A percentile compares a stretch with the other conserved stretches of the same genome.
Evolutionary conservation across 768 basidiomycete species (phyloP).

Genomic region (Pisolithus microcarpus): DNA sequence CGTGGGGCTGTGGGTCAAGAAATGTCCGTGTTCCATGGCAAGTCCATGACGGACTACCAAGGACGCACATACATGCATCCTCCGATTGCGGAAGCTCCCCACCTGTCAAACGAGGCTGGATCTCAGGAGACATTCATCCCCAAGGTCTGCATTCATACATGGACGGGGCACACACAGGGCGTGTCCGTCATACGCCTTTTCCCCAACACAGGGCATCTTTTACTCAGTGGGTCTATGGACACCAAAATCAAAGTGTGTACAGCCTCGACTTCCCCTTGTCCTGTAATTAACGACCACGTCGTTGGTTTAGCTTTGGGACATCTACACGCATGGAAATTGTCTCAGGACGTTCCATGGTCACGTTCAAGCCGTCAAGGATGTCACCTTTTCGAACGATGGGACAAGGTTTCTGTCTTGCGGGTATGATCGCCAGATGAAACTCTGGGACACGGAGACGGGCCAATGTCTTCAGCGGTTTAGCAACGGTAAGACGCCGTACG

Average conservation of each 20-base stretch:
- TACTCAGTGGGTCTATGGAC: slow-evolving; percentile 95
- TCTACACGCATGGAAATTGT: slow-evolving; percentile 95
- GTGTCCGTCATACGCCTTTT: slow-evolving; percentile 92
- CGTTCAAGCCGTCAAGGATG: slow-evolving; percentile 91
- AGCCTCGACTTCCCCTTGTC: not conserved
- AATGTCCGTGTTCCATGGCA: slow-evolving; percentile 93
- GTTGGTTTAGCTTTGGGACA: slow-evolving; percentile 80
- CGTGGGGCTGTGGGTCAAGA: slow-evolving; percentile 81
- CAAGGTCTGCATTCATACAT: slow-evolving; percentile 92
- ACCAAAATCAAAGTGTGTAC: slow-evolving; percentile 87
- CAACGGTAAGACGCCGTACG: slow-evolving; percentile 97
- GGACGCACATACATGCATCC: slow-evolving; percentile 98
- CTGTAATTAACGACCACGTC: not conserved
- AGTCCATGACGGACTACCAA: slow-evolving; percentile 93
- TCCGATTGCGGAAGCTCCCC: slow-evolving; percentile 80
- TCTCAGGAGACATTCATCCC: slow-evolving; percentile 91
- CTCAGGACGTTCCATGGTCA: slow-evolving; percentile 97
- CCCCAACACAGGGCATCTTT: slow-evolving; percentile 85
- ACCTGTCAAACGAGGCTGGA: slow-evolving; percentile 71
- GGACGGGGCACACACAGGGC: slow-evolving; percentile 96
- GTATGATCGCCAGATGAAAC: slow-evolving; percentile 96
- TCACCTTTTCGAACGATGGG: slow-evolving; percentile 93
- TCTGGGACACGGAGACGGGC: slow-evolving; percentile 99
- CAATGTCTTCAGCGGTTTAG: slow-evolving; percentile 95
- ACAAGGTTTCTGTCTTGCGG: slow-evolving; percentile 83